Conservation (phyloP, 2,329 filamentous ascomycete species). For the Ambrosiella cleistominuta region DNA sequence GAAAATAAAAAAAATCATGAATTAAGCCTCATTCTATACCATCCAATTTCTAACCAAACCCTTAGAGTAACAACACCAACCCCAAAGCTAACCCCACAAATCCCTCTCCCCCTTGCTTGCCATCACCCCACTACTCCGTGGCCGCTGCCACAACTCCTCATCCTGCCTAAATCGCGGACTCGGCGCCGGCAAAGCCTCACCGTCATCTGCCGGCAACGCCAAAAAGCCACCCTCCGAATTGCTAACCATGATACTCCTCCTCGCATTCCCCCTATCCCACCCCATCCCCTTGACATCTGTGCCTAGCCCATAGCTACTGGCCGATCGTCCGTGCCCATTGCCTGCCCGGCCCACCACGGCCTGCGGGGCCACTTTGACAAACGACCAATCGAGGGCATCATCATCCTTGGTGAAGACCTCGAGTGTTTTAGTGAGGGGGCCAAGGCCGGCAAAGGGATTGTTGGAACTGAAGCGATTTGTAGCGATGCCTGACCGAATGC, state of each 20-base stretch:
- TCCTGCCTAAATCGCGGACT: slow-evolving; percentile 14
- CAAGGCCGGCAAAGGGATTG: slow-evolving; percentile 34
- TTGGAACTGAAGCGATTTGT: slow-evolving; percentile 38
- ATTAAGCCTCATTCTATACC: no score
- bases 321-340: slow-evolving; percentile 22
- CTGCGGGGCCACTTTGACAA: slow-evolving; percentile 29
- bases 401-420: slow-evolving; percentile 44
- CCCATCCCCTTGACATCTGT: slow-evolving; percentile 30
- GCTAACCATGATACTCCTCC: slow-evolving; percentile 36
- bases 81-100: slow-evolving; percentile 23
- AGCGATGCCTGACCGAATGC: background rate
- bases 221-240: slow-evolving; percentile 33
- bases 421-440: slow-evolving; percentile 33
- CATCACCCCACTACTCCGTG: slow-evolving; percentile 25
- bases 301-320: slow-evolving; percentile 40
- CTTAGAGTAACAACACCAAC: background rate
- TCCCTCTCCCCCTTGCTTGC: slow-evolving; percentile 23
- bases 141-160: slow-evolving; percentile 26
- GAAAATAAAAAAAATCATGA: no score
- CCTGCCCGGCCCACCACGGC: slow-evolving; percentile 12
- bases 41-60: no score
- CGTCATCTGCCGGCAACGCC: slow-evolving; percentile 26
- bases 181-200: slow-evolving; percentile 12
- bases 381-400: slow-evolving; percentile 41
- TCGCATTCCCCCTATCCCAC: slow-evolving; percentile 34